Conservation (phyloP, 768 basidiomycete genomes). For the Boletus pseudo-olivaceus region DNA sequence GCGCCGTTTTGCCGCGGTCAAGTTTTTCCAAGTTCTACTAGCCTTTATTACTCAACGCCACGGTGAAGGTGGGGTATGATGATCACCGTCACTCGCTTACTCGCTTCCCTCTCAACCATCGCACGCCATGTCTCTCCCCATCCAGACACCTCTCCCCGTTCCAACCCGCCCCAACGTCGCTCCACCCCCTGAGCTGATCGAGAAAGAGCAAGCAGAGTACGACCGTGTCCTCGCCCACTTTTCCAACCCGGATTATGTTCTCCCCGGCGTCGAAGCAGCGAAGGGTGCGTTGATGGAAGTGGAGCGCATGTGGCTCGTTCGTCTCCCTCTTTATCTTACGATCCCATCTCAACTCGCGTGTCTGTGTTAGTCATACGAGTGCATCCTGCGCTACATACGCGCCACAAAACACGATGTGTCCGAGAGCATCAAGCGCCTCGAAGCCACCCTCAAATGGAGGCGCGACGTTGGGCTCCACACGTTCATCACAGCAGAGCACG, state of each 20-base stretch:
- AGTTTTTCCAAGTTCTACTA: not conserved
- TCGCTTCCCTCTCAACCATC: not conserved
- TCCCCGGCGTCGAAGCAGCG: slow-evolving; percentile 44
- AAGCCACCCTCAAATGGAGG: slow-evolving; percentile 75
- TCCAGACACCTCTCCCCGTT: slow-evolving; percentile 22
- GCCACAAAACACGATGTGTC: slow-evolving; percentile 70
- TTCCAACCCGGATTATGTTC: slow-evolving; percentile 42
- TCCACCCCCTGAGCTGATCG: slow-evolving; percentile 38
- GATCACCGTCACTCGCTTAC: not conserved
- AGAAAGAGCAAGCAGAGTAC: slow-evolving; percentile 47
- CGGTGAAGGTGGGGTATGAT: not conserved
- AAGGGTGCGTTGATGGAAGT: slow-evolving; percentile 51
- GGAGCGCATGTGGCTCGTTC: slow-evolving; percentile 76
- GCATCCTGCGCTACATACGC: slow-evolving; percentile 71
- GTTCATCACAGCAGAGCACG: slow-evolving; percentile 50
- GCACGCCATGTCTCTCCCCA: slow-evolving; percentile 4
- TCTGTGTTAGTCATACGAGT: slow-evolving; percentile 53
- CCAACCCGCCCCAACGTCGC: slow-evolving; percentile 28
- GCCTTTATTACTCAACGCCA: not conserved
- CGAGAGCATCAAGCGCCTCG: slow-evolving; percentile 60
- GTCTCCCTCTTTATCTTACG: slow-evolving; percentile 19
- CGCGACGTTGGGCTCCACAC: slow-evolving; percentile 75
- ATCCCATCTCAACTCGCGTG: not conserved
- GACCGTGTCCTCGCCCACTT: slow-evolving; percentile 59
- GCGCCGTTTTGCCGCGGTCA: not conserved